Evolutionary conservation across 1,284 basidiomycete genomes (phyloP), one percentile per base, ranked within the genome.

Genomic region (Fistulinella cinereoalba): DNA sequence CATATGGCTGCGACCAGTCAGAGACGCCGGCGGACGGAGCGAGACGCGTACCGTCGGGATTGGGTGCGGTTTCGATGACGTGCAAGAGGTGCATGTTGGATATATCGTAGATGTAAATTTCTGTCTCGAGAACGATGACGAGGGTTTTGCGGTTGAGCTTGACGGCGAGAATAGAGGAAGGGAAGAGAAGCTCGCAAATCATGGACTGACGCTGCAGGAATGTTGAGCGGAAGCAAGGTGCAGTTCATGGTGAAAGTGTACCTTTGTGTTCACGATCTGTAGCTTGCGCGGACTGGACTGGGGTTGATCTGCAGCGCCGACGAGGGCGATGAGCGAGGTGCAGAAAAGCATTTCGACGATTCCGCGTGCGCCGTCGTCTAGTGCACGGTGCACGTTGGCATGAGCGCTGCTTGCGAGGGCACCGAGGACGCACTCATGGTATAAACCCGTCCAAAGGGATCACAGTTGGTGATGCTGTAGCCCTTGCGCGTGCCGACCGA

Each of bases 331-430:
- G 50, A 99, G 80, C 9, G 93, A 97, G 4, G 97, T 99, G 71
- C 94, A 97, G 74, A 99, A 99, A 50, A 99, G 78, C 96, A 99
- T 99, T 70, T 99, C 96, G 11, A 98, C 95, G 52, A 97, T 95
- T 22, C 92, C 93, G 13, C 89, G 83, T 1, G 96, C 91, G 3
- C 94, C 94, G 55, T 97, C 92, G 61, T 88, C 94, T 89, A 50
- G 10, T 34, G 24, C 6, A 4, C 7, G 10, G 16, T 50, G 41
- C 10, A 25, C 9, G 4, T 8, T 31, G 18, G 18, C n/a, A 29
- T 21, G 22, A 6, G 10, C 11, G 32, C 25, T 43, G 28, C 32
- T 25, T 19, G 27, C 18, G 11, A 44, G 25, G 31, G 8, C 6
- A 27, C n/a, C 15, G 41, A 2, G 40, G 21, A 79, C 87, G 67